Base-by-base conservation (phyloP, 371 early-diverging fungal species). In the Mortierella sp. region DNA sequence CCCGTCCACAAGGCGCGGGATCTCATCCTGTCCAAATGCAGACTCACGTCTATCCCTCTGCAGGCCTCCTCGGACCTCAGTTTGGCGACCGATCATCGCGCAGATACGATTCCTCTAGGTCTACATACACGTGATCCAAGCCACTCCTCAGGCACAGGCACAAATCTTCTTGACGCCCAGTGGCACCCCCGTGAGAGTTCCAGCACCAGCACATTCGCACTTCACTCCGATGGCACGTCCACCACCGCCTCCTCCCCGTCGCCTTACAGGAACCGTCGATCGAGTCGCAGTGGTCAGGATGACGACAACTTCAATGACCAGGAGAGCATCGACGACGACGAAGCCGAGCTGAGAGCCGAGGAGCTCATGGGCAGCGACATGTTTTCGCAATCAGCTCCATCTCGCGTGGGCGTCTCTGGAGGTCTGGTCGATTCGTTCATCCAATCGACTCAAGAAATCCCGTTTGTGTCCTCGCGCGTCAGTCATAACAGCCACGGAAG, bases 271-370 rank as follows among this genome's bases (percentile, higher is more conserved):
- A 58, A 63, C 22, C 58, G 55, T 43, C 70, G 31, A 14, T 47
- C 41, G n/a, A 66, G 70, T 41, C 53, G 52, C 5, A 24, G 44
- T 11, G 31, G 70, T 22, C 43, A 39, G 16, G 81, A 73, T 41
- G 71, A 68, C 26, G 74, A 82, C 2, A 74, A 65, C 66, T 47
- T 71, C n/a, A 61, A 63, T 61, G 77, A 68, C 14, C 74, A 73
- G 14, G 74, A 77, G 44, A 77, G 78, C n/a, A 58, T 58, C 19
- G 78, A 69, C 45, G 82, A 82, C 34, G 82, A 82, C 7, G 82
- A 82, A 47, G 82, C 82, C 14, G 82, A 77, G 66, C 31, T 77
- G 16, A 70, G 74, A 6, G 82, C 82, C 1, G 82, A 82, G 66
- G 82, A 70, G 39, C 63, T 82, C 61, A 82, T 82, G 69, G 74